phyloP scores from a whole-genome alignment of 2,329 filamentous ascomycete species.

The Fusarium sp. region DNA sequence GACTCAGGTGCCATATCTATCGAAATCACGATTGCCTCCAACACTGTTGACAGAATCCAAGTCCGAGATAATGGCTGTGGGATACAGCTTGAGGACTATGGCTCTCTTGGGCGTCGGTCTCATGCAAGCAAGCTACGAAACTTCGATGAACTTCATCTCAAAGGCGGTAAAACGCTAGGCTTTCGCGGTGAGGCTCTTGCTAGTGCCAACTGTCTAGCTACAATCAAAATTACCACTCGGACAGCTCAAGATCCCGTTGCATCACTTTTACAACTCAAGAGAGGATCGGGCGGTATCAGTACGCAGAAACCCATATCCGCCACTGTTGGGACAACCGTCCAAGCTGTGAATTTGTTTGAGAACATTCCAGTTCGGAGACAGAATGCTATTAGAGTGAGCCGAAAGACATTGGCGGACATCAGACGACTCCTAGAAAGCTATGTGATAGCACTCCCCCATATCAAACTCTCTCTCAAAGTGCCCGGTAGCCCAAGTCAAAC shows the following conservation, averaged over 20 bases:
- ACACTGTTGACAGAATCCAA: constrained; percentile 77
- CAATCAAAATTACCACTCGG: constrained; percentile 73
- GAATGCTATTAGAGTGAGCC: constrained; percentile 67
- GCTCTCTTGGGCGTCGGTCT: constrained; percentile 72
- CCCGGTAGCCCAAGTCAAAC: constrained; percentile 63
- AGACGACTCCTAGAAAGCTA: constrained; percentile 73
- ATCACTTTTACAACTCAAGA: constrained; percentile 59
- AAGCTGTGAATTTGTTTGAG: constrained; percentile 70
- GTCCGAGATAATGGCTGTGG: constrained; percentile 82
- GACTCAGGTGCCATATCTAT: constrained; percentile 78
- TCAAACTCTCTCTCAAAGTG: constrained; percentile 73
- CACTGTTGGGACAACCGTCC: constrained; percentile 77
- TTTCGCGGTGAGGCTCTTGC: constrained; percentile 83
- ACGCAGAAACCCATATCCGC: constrained; percentile 59
- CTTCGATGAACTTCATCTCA: constrained; percentile 71
- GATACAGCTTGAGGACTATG: constrained; percentile 73
- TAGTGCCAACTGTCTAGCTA: constrained; percentile 71
- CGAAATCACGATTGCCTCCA: constrained; percentile 72
- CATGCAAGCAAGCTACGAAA: constrained; percentile 79
- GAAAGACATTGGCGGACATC: constrained; percentile 69
- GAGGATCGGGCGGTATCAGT: constrained; percentile 51
- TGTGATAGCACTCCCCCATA: constrained; percentile 73
- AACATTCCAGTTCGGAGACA: constrained; percentile 74
- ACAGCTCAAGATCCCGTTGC: constrained; percentile 72
- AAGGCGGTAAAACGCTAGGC: constrained; percentile 74